Percentiles rank a stretch among this genome's conserved stretches.
Conservation (phyloP, 108 stramenopile genomes). For the Ochromonas danica region DNA sequence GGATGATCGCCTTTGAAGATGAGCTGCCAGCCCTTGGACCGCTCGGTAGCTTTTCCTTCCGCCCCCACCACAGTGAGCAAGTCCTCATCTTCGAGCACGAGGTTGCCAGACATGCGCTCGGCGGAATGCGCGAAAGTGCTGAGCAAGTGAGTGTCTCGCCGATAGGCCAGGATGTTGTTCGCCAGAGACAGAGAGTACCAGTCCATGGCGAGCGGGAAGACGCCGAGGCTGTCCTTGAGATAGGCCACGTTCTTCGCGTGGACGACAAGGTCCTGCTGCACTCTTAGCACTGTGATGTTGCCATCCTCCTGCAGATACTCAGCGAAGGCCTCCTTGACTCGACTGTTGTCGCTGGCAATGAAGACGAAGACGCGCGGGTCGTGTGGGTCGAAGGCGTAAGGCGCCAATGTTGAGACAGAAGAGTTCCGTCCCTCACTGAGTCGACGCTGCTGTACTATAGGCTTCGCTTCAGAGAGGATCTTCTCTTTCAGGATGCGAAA, state of each 20-base stretch:
- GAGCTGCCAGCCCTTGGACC: too few relatives aligned
- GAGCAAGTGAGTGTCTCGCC: too few relatives aligned
- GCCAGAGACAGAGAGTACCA: not conserved
- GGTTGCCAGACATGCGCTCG: too few relatives aligned
- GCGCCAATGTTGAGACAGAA: not conserved
- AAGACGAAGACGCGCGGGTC: not conserved
- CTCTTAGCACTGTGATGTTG: not conserved
- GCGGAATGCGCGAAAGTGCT: too few relatives aligned
- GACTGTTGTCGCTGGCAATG: not conserved
- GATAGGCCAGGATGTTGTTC: not conserved
- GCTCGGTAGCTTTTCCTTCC: too few relatives aligned
- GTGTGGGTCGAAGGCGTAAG: not conserved
- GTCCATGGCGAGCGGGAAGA: not conserved
- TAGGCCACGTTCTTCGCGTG: not conserved
- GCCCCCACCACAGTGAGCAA: too few relatives aligned
- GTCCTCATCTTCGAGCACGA: too few relatives aligned
- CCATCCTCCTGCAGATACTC: not conserved
- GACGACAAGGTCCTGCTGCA: not conserved
- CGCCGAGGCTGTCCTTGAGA: not conserved
- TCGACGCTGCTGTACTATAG: not conserved
- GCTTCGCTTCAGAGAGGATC: not conserved
- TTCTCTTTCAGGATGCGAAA: not conserved
- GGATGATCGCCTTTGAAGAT: too few relatives aligned
- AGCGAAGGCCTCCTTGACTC: not conserved
- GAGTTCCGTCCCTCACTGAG: not conserved